phyloP scores from a whole-genome alignment of 2,329 filamentous ascomycete genomes.

The Purpureocillium takamizusanense region DNA sequence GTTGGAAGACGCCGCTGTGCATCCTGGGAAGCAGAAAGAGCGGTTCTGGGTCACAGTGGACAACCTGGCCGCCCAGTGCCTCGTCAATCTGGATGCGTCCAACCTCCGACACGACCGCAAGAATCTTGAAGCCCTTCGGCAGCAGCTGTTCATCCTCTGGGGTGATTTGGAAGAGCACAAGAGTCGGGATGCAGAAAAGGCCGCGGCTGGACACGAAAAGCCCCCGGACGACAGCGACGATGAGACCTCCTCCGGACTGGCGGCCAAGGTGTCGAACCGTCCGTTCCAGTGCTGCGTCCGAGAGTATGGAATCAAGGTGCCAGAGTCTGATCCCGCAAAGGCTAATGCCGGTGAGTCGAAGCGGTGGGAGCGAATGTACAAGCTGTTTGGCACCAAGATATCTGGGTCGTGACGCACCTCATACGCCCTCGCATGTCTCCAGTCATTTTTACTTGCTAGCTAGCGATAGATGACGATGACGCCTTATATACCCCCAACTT shows the following conservation, averaged over 20 bases:
- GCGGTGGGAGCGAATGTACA: slow-evolving; percentile 55
- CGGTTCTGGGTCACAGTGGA: slow-evolving; percentile 62
- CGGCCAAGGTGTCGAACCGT: slow-evolving; percentile 32
- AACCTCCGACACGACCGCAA: slow-evolving; percentile 45
- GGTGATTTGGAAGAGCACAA: slow-evolving; percentile 74
- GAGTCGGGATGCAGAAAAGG: slow-evolving; percentile 16
- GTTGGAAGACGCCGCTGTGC: slow-evolving; percentile 56
- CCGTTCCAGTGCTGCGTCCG: slow-evolving; percentile 63
- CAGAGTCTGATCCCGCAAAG: slow-evolving; percentile 28
- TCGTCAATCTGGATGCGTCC: slow-evolving; percentile 37
- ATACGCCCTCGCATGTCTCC: no score
- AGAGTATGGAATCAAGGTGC: slow-evolving; percentile 55
- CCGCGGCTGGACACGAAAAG: slow-evolving; percentile 10
- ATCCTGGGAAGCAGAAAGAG: slow-evolving; percentile 23
- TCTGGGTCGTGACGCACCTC: neutral
- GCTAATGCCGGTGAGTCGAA: slow-evolving; percentile 34
- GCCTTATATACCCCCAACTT: no score
- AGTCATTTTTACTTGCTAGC: no score
- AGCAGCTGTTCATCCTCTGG: slow-evolving; percentile 74
- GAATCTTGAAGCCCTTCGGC: slow-evolving; percentile 45
- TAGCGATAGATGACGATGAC: no score
- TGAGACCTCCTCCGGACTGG: slow-evolving; percentile 44
- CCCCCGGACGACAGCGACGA: slow-evolving; percentile 37
- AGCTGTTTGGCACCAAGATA: slow-evolving; percentile 57
- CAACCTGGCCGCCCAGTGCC: slow-evolving; percentile 40